These are phyloP conservation scores for Saturnispora mendoncae DNA, from an alignment of 805 yeast species.

Conservation along the genomic window DNA sequence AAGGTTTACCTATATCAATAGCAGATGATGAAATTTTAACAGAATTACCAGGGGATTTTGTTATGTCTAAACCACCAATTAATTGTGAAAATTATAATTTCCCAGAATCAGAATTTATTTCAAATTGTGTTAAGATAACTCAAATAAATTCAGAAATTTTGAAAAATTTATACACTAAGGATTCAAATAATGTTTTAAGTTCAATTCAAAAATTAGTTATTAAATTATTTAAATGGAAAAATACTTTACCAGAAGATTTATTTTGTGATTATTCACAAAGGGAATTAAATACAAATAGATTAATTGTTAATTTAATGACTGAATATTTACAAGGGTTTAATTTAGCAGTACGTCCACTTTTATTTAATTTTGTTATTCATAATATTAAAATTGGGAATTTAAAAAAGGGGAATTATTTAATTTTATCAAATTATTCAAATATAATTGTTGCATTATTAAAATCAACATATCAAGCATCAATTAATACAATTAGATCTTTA, in stretches of 20 bases:
- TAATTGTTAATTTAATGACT: conserved; percentile 67
- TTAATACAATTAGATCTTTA: conserved; percentile 60
- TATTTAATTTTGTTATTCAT: conserved; percentile 66
- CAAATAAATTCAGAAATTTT: conserved; percentile 69
- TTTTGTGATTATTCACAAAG: conserved; percentile 52
- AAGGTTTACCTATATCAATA: conserved; percentile 69
- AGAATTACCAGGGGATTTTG: conserved; percentile 65
- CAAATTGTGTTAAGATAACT: conserved; percentile 69
- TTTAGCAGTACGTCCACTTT: conserved; percentile 65
- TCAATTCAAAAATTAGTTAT: conserved; percentile 63
- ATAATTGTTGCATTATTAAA: conserved; percentile 60
- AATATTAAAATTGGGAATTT: conserved; percentile 39
- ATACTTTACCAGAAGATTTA: conserved; percentile 52
- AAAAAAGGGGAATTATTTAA: conserved; percentile 39
- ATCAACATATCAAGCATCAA: conserved; percentile 73
- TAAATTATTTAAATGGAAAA: conserved; percentile 59
- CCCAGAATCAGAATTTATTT: conserved; percentile 70
- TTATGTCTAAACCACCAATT: conserved; percentile 51
- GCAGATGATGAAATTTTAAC: conserved; percentile 78
- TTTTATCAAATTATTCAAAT: conserved; percentile 57
- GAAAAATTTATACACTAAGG: conserved; percentile 61
- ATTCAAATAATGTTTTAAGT: conserved; percentile 66
- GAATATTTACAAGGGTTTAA: conserved; percentile 80
- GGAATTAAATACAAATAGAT: conserved; percentile 49
- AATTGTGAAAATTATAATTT: conserved; percentile 60